Base-by-base conservation (phyloP, 495 filamentous ascomycete species). In the Aspergillus bertholletiae region DNA sequence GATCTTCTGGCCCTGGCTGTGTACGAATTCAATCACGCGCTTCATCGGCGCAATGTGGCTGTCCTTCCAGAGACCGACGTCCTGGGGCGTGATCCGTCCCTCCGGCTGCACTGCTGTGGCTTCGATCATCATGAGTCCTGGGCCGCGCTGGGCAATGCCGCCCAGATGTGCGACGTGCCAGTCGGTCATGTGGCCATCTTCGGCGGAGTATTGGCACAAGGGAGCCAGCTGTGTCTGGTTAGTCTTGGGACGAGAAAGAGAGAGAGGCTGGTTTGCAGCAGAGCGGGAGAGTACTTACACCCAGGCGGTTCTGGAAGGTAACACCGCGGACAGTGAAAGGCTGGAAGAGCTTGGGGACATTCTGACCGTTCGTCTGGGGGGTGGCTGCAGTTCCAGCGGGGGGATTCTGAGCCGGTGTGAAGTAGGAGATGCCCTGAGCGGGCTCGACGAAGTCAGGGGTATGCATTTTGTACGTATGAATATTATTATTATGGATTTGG, bases 71-170 rank as follows among this genome's bases (percentile, higher is more conserved):
- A 92, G 65, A 11, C 89, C 88, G 4, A 75, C 64, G 57, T 84
- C 82, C 53, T 85, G 73, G 0, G 88, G 89, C 1, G 86, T 85
- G 68, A 92, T 92, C 5, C 89, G 76, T 17, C 89, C 89, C 58
- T 90, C 77, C 7, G 88, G 76, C 0, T 75, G 60, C 5, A 92
- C 85, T 7, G 80, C 78, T 0, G 87, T 88, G 11, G 88, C 87
- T 71, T 93, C 89, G 30, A 91, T 78, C 53, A 90, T 82, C 37
- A 82, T 65, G 20, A 89, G 73, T 2, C 83, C 86, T 0, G 86
- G 79, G 9, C 89, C 89, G 12, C 84, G 80, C 54, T 75, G 71
- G 21, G 80, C 76, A 49, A 87, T 84, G 22, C 79, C 81, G 20
- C 79, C 79, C 41, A 79, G 67, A 62, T 81, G 75, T 12, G 79